Conservation (phyloP, 192 early-diverging fungal genomes). For the Coemansia sp. region DNA sequence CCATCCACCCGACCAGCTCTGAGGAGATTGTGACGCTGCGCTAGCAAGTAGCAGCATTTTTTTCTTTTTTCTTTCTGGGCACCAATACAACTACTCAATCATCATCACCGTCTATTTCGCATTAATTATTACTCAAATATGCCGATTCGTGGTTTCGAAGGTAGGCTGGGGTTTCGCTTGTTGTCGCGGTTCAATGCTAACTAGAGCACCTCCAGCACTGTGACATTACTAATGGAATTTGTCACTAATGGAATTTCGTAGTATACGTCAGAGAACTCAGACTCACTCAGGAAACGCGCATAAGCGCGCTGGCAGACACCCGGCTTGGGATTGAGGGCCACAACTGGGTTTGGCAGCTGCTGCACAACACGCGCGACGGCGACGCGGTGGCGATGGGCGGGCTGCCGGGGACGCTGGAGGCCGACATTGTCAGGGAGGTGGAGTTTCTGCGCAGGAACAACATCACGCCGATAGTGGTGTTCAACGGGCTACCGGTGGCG, state of each 20-base stretch:
- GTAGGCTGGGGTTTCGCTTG: conserved; percentile 10
- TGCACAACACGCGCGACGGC: conserved; percentile 61
- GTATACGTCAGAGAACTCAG: conserved; percentile 59
- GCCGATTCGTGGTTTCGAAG: conserved; percentile 53
- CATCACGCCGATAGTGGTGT: conserved; percentile 81
- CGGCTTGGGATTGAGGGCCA: conserved; percentile 81
- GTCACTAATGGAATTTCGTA: conserved; percentile 4
- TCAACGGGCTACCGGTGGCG: conserved; percentile 69
- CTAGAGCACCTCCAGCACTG: background rate
- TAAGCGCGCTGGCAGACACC: conserved; percentile 64
- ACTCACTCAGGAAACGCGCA: conserved; percentile 60
- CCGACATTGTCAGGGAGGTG: conserved; percentile 69
- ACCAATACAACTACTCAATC: no score
- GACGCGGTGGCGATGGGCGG: conserved; percentile 69
- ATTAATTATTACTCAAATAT: conserved; percentile 6
- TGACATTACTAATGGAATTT: no score
- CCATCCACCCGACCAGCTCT: conserved; percentile 95
- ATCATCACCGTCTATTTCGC: background rate
- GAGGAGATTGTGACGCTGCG: conserved; percentile 89
- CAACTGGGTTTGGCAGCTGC: conserved; percentile 75
- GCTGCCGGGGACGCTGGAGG: conserved; percentile 60
- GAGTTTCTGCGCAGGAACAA: conserved; percentile 55
- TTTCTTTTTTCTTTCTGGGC: conserved; percentile 6
- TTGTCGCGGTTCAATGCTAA: background rate
- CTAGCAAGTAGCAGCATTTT: conserved; percentile 10